Evolutionary conservation across 768 basidiomycete species (phyloP), one percentile per base, ranked within the genome.

Genomic region (Chlorophyllum brunneum): DNA sequence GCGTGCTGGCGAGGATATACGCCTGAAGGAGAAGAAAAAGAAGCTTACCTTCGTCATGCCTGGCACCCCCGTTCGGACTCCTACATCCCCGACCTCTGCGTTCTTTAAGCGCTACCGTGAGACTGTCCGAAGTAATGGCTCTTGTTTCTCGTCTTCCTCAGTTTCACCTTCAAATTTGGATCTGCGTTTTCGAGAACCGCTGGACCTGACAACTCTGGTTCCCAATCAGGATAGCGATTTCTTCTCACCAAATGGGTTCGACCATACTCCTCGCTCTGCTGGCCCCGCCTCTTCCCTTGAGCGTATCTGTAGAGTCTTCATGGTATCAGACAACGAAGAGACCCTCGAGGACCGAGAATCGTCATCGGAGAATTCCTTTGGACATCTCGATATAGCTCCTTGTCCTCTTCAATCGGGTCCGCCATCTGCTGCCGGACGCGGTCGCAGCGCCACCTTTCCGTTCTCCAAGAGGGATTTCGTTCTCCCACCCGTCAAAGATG

Each of bases 1-100:
- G 24, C 42, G 42, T 26, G 31, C 33, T 10, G 51, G 51, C 26
- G 51, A 52, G 34, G 15, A 52, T 30, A 29, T 44, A 29, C 33
- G 43, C 10, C 10, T 18, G 8, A 41, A 48, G 4, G 46, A 23
- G 23, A 43, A 52, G 27, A 39, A 33, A 15, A 43, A 16, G 18
- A 29, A 11, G 11, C 42, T 31, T 9, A 2, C 36, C n/a, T 36
- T 44, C 4, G 30, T 22, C 31, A 42, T n/a, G 31, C 49, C 49
- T 11, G 49, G 23, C 2, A 44, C 26, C 4, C 42, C 31, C 5
- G 22, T 22, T 6, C 11, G 16, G 22, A 13, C 22, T 26, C 24
- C 15, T 7, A 34, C 15, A 22, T 38, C 51, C 22, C 42, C 51
- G 4, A 5, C 42, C 6, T 15, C 13, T 2, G 11, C 23, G 4